Evolutionary conservation across 257 asterid species (phyloP), one percentile per base, ranked within the genome.

Genomic region (Penstemon barbatus): DNA sequence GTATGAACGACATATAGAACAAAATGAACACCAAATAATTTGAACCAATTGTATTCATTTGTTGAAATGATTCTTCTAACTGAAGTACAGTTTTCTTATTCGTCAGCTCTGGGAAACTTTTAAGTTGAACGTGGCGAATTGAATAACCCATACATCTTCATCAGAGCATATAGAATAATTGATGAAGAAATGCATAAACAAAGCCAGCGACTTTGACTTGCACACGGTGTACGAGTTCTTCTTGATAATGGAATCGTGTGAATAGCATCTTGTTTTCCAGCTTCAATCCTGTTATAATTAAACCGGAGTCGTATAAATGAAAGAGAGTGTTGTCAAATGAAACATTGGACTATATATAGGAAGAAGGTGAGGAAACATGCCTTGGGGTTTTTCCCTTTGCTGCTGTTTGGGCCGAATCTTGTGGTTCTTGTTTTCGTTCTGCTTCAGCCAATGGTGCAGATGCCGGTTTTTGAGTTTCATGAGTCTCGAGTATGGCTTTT

Each of bases 181-280:
- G 91, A 82, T 61, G 87, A 79, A 38, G 89, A 76, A 69, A 87
- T 69, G 66, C 89, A 82, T 13, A 87, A 68, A 68, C 85, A 83
- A 50, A 86, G 54, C 94, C 90, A 84, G 8, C 71, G 75, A 52
- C 74, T 54, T 11, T 73, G 75, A 52, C 74, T 54, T 11, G 83
- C 78, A 61, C 81, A 80, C 1, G 84, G 69, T 13, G 78, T 6
- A 3, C 40, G 69, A 19, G 73, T 65, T 60, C 63, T 19, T 54
- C 69, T 75, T 58, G 75, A 63, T 7, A 53, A 64, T 8, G 38
- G 79, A n/a, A 53, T 3, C 68, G 72, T 71, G 60, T 66, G 57
- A 12, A 67, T 60, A 45, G 62, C 61, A 46, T 54, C 72, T 38
- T 57, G 62, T 64, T 36, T 79, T 41, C 56, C 77, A 11, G 33